Percentiles rank a stretch among this genome's conserved stretches.
Conservation (phyloP, 176 grass and related monocot genomes). For the Avena sativa region DNA sequence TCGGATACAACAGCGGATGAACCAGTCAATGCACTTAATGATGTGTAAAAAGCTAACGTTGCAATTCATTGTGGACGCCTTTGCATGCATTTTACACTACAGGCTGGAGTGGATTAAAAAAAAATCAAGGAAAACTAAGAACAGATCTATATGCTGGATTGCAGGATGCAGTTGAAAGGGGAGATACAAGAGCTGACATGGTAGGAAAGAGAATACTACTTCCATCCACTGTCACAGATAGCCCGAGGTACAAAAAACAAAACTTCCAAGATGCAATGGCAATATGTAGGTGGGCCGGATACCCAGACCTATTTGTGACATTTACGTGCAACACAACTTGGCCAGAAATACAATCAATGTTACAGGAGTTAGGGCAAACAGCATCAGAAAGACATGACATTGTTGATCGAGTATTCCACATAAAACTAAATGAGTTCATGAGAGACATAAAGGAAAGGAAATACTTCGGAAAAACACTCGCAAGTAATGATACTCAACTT, state of each 20-base stretch:
- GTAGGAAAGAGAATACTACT: constrained; percentile 38
- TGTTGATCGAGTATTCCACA: constrained; percentile 33
- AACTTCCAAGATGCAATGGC: constrained; percentile 56
- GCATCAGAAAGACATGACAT: constrained; percentile 30
- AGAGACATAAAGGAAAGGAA: neutral
- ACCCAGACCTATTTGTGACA: constrained; percentile 3
- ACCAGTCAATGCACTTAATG: neutral
- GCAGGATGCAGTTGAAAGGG: constrained; percentile 3
- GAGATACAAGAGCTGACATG: constrained; percentile 2
- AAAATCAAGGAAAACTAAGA: constrained; percentile 32
- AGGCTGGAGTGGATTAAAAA: too few species aligned
- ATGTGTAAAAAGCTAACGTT: too few species aligned
- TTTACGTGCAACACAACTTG: neutral
- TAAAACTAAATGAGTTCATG: constrained; percentile 32
- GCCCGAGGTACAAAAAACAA: constrained; percentile 37
- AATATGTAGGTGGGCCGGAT: neutral
- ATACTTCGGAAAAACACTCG: constrained; percentile 10
- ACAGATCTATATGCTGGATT: constrained; percentile 12
- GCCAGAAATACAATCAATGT: constrained; percentile 33
- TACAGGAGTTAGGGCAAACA: neutral
- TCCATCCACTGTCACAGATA: constrained; percentile 22
- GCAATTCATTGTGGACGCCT: too few species aligned
- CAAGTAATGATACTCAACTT: neutral
- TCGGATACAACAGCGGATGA: neutral
- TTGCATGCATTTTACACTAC: too few species aligned